phyloP scores from a whole-genome alignment of 768 basidiomycete species.

The Termitomyces sp. region DNA sequence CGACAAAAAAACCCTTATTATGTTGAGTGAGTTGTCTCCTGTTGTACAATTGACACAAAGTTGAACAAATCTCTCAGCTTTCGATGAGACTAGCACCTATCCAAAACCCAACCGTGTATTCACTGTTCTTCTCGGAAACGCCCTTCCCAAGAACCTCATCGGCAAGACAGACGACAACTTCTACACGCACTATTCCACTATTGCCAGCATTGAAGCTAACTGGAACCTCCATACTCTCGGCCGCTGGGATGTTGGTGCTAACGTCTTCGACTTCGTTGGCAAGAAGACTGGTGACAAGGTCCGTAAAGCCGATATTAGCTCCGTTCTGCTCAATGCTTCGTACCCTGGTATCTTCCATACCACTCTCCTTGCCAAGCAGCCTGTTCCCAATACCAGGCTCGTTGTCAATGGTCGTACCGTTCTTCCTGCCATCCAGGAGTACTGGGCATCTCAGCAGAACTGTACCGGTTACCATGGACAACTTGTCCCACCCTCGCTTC shows the following conservation, averaged over 20 bases:
- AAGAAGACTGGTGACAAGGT: conserved; percentile 36
- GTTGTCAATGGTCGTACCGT: conserved; percentile 21
- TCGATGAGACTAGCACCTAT: conserved; percentile 47
- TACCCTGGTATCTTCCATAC: conserved; percentile 24
- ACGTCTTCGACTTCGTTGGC: conserved; percentile 51
- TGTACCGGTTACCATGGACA: conserved; percentile 13
- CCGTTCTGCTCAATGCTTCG: conserved; percentile 16
- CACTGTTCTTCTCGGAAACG: conserved; percentile 35
- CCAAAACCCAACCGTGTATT: conserved; percentile 42
- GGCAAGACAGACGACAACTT: conserved; percentile 47
- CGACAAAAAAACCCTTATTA: conserved; percentile 44
- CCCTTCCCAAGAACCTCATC: conserved; percentile 33
- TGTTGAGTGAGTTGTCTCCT: conserved; percentile 29
- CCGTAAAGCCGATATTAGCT: conserved; percentile 7
- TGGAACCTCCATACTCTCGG: conserved; percentile 60
- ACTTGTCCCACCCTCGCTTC: conserved; percentile 8
- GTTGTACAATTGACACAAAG: neutral
- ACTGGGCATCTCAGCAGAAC: conserved; percentile 16
- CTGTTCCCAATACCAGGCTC: conserved; percentile 20
- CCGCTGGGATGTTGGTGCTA: conserved; percentile 30
- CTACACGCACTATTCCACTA: conserved; percentile 57
- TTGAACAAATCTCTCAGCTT: conserved; percentile 20
- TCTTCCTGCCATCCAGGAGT: conserved; percentile 14
- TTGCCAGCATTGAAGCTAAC: conserved; percentile 54
- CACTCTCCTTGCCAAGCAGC: conserved; percentile 7